Percentiles rank a stretch among this genome's conserved stretches.
Evolutionary conservation across 345 rosid genomes (phyloP).

Genomic region (Euphorbia lathyris): DNA sequence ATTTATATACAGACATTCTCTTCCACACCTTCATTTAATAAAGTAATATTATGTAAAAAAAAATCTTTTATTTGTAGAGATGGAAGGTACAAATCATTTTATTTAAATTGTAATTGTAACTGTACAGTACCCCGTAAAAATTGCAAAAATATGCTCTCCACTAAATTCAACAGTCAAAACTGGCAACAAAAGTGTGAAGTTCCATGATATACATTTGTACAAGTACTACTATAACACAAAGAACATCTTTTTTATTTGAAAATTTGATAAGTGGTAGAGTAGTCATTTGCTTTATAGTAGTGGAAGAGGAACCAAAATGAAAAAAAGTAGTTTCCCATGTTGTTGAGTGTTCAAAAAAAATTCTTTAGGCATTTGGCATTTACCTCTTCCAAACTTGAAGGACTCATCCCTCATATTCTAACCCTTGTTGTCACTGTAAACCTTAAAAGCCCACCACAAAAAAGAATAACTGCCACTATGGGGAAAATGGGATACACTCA

Average conservation of each 20-base stretch:
- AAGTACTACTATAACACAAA: not conserved
- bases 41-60: too few relatives aligned
- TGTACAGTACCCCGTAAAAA: slow-evolving; percentile 14
- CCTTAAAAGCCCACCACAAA: not conserved
- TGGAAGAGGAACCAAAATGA: slow-evolving; percentile 11
- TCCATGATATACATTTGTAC: too few relatives aligned
- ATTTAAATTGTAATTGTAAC: too few relatives aligned
- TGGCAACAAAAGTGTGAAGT: slow-evolving; percentile 2
- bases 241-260: not conserved
- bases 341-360: not conserved
- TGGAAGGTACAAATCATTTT: too few relatives aligned
- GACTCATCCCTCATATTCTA: slow-evolving; percentile 8
- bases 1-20: too few relatives aligned
- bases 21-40: too few relatives aligned
- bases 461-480: not conserved
- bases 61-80: too few relatives aligned
- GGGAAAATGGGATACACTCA: slow-evolving; percentile 1
- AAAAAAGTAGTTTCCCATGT: slow-evolving; percentile 13
- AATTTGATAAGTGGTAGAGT: not conserved
- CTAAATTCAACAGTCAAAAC: not conserved
- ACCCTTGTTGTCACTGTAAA: not conserved
- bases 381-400: slow-evolving; percentile 18
- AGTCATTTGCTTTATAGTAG: not conserved
- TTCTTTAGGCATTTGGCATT: not conserved
- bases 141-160: slow-evolving; percentile 5